These are phyloP conservation scores for Neophaeococcomyces mojaviensis DNA, from an alignment of 2,329 filamentous ascomycete species.

Conservation along the genomic window DNA sequence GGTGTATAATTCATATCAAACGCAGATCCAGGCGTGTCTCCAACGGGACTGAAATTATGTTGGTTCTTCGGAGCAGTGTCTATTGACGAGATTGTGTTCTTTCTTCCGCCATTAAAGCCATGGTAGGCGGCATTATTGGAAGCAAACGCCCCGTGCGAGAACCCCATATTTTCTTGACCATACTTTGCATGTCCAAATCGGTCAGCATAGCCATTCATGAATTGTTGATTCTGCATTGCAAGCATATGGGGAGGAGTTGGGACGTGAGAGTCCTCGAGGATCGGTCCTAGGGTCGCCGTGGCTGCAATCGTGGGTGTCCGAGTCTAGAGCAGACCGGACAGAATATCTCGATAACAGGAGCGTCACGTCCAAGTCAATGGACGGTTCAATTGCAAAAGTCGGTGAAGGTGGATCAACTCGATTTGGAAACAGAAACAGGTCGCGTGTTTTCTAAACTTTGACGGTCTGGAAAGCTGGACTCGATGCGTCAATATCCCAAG, in stretches of 20 bases:
- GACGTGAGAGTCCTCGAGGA: slow-evolving; percentile 7
- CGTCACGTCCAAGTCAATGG: background rate
- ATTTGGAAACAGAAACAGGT: too few relatives aligned
- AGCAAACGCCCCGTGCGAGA: slow-evolving; percentile 86
- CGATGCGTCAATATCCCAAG: too few relatives aligned
- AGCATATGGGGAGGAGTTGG: slow-evolving; percentile 35
- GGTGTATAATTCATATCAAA: slow-evolving; percentile 99
- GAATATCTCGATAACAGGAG: background rate
- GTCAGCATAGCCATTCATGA: slow-evolving; percentile 28
- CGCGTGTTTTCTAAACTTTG: too few relatives aligned
- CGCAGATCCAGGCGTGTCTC: slow-evolving; percentile 75
- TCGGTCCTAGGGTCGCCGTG: slow-evolving; percentile 3
- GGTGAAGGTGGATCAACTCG: too few relatives aligned
- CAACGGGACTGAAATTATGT: slow-evolving; percentile 52
- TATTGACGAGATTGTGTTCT: slow-evolving; percentile 79
- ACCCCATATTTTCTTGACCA: slow-evolving; percentile 67
- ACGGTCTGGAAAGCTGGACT: too few relatives aligned
- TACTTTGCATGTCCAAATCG: slow-evolving; percentile 48
- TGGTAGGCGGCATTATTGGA: slow-evolving; percentile 66
- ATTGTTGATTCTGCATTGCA: slow-evolving; percentile 80
- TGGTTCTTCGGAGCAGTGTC: slow-evolving; percentile 67
- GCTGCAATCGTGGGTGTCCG: slow-evolving; percentile 1
- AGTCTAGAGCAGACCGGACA: slow-evolving; percentile 1
- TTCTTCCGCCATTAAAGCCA: slow-evolving; percentile 76
- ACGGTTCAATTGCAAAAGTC: background rate